These are phyloP conservation scores for Magnusiomyces suaveolens DNA, from an alignment of 1,139 yeast genomes.

Conservation along the genomic window DNA sequence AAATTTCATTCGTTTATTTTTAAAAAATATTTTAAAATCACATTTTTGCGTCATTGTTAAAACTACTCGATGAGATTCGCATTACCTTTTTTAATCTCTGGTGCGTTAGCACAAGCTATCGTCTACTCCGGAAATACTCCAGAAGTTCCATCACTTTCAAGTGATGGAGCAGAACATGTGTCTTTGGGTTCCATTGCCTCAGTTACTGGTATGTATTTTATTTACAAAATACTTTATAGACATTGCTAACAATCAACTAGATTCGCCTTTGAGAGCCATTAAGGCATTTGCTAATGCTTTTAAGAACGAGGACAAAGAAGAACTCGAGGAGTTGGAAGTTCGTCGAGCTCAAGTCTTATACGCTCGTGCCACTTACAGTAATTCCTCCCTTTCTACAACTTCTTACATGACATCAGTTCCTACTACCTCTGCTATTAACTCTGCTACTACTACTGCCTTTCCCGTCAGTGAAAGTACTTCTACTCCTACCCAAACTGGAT, in stretches of 20 bases:
- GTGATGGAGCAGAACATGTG: background rate
- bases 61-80: background rate
- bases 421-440: background rate
- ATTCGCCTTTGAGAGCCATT: background rate
- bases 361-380: background rate
- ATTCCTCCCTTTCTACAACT: background rate
- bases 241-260: background rate
- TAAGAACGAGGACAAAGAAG: background rate
- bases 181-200: background rate
- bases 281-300: background rate
- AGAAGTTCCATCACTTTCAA: background rate
- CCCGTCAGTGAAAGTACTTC: background rate
- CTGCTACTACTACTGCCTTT: background rate
- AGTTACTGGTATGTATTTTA: background rate
- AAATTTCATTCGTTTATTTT: too few relatives aligned
- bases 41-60: too few relatives aligned
- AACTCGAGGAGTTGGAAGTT: background rate
- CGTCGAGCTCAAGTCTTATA: background rate
- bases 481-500: background rate
- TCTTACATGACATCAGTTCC: background rate
- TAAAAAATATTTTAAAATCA: too few relatives aligned
- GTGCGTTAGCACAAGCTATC: background rate
- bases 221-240: too few relatives aligned
- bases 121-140: background rate
- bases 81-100: background rate